Evolutionary conservation across 2,329 filamentous ascomycete species (phyloP).

Genomic region (Chaetomium globosum): DNA sequence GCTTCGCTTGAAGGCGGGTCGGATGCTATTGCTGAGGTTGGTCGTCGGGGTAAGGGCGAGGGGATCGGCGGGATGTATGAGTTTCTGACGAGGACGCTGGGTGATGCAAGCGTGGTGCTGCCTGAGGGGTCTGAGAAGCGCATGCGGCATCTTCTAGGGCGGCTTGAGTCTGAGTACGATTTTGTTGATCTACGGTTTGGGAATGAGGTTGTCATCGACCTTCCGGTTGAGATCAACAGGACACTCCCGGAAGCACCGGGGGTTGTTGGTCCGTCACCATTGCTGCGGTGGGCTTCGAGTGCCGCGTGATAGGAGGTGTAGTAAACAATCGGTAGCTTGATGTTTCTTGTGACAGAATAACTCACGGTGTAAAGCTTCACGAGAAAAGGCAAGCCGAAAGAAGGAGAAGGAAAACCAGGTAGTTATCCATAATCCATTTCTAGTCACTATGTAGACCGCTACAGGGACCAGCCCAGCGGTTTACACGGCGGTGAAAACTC

Average conservation of each 20-base stretch:
- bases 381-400: too few relatives aligned
- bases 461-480: too few relatives aligned
- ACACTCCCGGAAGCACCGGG: conserved; percentile 3
- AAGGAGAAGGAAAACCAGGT: too few relatives aligned
- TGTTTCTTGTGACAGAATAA: too few relatives aligned
- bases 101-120: background rate
- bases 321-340: too few relatives aligned
- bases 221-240: background rate
- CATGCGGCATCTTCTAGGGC: background rate
- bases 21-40: background rate
- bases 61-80: conserved; percentile 1
- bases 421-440: too few relatives aligned
- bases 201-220: conserved; percentile 8
- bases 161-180: conserved; percentile 6
- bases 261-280: background rate
- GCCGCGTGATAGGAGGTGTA: background rate
- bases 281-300: background rate
- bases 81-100: conserved; percentile 1
- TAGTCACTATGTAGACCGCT: too few relatives aligned
- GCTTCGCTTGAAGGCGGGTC: background rate
- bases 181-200: conserved; percentile 6
- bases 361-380: too few relatives aligned
- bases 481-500: too few relatives aligned
- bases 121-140: conserved; percentile 7
- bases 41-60: conserved; percentile 3